These are phyloP conservation scores for Ustilago loliicola DNA, from an alignment of 1,284 basidiomycete genomes.

Conservation along the genomic window DNA sequence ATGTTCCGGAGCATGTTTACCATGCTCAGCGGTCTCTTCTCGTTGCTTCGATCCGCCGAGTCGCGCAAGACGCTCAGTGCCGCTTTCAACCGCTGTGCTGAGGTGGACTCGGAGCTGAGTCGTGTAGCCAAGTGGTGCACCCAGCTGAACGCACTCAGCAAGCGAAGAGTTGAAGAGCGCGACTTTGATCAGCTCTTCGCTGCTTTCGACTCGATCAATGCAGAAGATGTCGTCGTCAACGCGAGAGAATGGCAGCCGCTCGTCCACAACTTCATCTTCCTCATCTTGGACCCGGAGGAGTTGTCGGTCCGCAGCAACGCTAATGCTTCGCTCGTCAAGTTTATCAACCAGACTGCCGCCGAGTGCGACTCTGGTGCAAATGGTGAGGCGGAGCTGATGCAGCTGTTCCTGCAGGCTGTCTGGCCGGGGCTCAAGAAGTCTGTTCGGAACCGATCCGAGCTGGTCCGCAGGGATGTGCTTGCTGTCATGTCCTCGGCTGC, in stretches of 20 bases:
- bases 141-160: conserved; percentile 85
- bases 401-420: conserved; percentile 78
- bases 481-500: conserved; percentile 84
- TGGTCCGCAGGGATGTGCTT: conserved; percentile 89
- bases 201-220: conserved; percentile 84
- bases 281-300: conserved; percentile 90
- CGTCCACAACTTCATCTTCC: conserved; percentile 85
- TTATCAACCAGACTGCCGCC: conserved; percentile 73
- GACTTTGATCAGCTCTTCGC: conserved; percentile 89
- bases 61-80: conserved; percentile 56
- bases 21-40: conserved; percentile 62
- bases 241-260: conserved; percentile 83
- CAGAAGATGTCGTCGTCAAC: conserved; percentile 73
- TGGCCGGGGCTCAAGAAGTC: conserved; percentile 86
- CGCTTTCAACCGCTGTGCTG: conserved; percentile 62
- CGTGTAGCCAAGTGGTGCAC: conserved; percentile 55
- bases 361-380: conserved; percentile 30
- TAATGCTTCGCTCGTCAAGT: conserved; percentile 81
- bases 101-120: conserved; percentile 46
- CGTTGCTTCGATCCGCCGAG: conserved; percentile 51
- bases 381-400: conserved; percentile 22
- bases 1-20: conserved; percentile 55
- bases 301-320: conserved; percentile 88
- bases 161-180: conserved; percentile 86
- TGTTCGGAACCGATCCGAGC: conserved; percentile 83